phyloP scores from a whole-genome alignment of 305 asterid genomes.

The Solanum hybrid region DNA sequence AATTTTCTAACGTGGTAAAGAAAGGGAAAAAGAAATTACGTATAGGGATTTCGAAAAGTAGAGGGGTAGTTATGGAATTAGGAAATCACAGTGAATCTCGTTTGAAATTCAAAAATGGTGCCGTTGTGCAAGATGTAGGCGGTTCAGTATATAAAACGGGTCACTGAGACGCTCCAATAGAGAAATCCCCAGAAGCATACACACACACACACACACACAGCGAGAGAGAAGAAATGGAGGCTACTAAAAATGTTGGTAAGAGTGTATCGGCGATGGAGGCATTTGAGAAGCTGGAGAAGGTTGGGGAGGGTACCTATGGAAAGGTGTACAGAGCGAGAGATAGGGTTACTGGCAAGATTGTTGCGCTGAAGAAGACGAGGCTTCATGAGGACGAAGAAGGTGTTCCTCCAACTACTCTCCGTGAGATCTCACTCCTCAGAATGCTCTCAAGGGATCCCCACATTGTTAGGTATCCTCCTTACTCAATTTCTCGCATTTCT shows the following conservation, averaged over 20 bases:
- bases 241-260: constrained; percentile 17
- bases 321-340: constrained; percentile 92
- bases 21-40: not conserved
- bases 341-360: constrained; percentile 84
- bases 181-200: not conserved
- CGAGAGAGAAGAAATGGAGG: not conserved
- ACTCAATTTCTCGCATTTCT: not conserved
- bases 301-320: constrained; percentile 98
- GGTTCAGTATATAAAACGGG: not conserved
- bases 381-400: constrained; percentile 91
- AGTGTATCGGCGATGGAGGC: constrained; percentile 76
- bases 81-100: not conserved
- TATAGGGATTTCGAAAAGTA: not conserved
- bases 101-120: constrained; percentile 6
- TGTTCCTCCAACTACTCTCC: constrained; percentile 79
- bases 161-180: not conserved
- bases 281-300: constrained; percentile 94
- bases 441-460: constrained; percentile 84
- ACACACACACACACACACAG: not conserved
- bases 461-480: constrained; percentile 48
- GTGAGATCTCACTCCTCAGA: constrained; percentile 66
- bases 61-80: not conserved
- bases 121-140: not conserved
- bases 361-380: constrained; percentile 87
- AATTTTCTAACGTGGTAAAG: not conserved